Evolutionary conservation across 73 alveolate species (phyloP).

Genomic region (Durusdinium trenchii): DNA sequence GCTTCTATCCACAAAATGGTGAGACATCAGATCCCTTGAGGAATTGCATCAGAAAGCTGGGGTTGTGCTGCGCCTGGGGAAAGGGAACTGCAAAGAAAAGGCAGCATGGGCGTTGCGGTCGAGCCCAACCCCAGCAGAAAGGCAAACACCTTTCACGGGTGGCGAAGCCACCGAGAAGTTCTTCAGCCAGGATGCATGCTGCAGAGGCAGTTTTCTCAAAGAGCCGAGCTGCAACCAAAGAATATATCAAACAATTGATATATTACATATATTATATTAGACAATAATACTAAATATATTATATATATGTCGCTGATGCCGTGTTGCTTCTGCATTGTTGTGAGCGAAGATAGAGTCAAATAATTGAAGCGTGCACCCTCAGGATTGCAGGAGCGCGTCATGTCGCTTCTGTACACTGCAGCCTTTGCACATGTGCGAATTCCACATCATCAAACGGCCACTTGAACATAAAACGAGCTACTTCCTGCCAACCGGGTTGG

Average conservation of each 20-base stretch:
- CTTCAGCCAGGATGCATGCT: constrained; percentile 35
- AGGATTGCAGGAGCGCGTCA: no score
- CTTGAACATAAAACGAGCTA: no score
- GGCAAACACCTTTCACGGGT: constrained; percentile 64
- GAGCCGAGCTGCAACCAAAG: no score
- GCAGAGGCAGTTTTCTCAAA: neutral
- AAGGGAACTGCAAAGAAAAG: neutral
- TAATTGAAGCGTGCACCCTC: no score
- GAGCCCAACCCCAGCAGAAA: constrained; percentile 50
- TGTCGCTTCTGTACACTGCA: no score
- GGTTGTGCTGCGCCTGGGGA: neutral
- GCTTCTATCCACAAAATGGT: no score
- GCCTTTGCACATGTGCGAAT: no score
- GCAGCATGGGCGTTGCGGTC: neutral
- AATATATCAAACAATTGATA: neutral
- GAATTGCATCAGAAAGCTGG: neutral
- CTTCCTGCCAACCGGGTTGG: no score
- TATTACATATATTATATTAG: neutral
- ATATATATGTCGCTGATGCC: neutral
- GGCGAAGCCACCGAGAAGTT: constrained; percentile 50
- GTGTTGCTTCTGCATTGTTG: no score
- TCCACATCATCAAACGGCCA: no score
- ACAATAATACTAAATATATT: neutral
- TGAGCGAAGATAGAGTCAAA: no score
- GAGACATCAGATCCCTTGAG: constrained; percentile 40